These are phyloP conservation scores for Penicillium paxilli DNA, from an alignment of 495 filamentous ascomycete genomes.

Conservation along the genomic window DNA sequence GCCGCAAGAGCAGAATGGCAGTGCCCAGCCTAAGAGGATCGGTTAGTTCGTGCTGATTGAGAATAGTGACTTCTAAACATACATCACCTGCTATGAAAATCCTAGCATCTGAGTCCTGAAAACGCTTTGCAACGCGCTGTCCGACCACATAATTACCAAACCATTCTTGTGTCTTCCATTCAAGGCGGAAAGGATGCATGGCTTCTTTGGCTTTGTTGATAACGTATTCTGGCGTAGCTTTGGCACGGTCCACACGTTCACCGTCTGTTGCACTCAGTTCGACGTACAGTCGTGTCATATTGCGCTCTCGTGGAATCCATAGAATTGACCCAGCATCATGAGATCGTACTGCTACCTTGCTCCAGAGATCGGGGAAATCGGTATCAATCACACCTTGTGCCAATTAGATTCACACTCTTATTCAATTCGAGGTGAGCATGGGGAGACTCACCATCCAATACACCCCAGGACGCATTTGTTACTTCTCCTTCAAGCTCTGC, in stretches of 20 bases:
- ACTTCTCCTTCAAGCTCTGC: conserved; percentile 62
- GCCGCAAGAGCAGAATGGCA: conserved; percentile 87
- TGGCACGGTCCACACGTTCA: conserved; percentile 59
- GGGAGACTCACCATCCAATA: conserved; percentile 59
- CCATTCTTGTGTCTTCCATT: conserved; percentile 65
- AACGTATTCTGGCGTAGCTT: conserved; percentile 66
- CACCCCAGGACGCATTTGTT: conserved; percentile 70
- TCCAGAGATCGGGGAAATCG: conserved; percentile 76
- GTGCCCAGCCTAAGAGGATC: conserved; percentile 52
- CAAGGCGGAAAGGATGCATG: conserved; percentile 64
- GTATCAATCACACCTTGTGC: conserved; percentile 61
- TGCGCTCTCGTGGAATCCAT: conserved; percentile 73
- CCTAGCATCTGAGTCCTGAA: conserved; percentile 59
- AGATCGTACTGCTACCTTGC: conserved; percentile 66
- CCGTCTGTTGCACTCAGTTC: conserved; percentile 68
- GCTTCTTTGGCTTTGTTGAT: conserved; percentile 66
- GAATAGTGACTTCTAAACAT: conserved; percentile 22
- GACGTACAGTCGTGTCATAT: conserved; percentile 75
- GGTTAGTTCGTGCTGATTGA: not conserved
- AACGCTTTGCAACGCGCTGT: conserved; percentile 71
- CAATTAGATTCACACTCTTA: not conserved
- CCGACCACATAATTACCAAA: conserved; percentile 65
- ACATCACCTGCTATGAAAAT: conserved; percentile 86
- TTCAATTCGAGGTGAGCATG: not conserved
- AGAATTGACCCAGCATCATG: conserved; percentile 69